Evolutionary conservation across 352 stramenopile genomes (phyloP), one percentile per base, ranked within the genome.

Genomic region (Phytophthora tubulina): DNA sequence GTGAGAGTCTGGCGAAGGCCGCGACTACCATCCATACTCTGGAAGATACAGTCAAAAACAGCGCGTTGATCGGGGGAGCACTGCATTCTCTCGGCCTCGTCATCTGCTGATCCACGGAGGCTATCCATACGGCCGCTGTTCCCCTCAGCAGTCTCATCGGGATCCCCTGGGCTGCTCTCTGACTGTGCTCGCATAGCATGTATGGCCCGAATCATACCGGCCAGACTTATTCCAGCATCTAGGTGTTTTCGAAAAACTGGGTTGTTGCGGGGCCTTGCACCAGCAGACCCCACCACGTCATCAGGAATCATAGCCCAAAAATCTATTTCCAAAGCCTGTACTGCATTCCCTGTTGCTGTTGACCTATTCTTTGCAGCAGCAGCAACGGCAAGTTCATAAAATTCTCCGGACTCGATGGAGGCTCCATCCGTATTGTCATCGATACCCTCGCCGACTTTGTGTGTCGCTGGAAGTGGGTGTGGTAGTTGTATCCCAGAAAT

Each of bases 11-110:
- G 57, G 1, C 31, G 36, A 8, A 63, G n/a, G 3, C 33, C 5
- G 0, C 55, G 3, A 21, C 11, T 9, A 35, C 39, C 9, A 11
- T 62, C 51, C 6, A 67, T 55, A 52, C 39, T 63, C 4, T 36
- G 17, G 3, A 67, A 15, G 15, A 73, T 49, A 1, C 35, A 7
- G 8, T 63, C 35, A 27, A 17, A 67, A 58, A 73, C 14, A 17
- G n/a, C 42, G 5, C 48, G 33, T 31, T 73, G 51, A 8, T 73
- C 57, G 14, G 56, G 6, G n/a, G 63, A 69, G 31, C 62, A 61
- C 15, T 14, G 9, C 7, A 36, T n/a, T 8, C 52, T 10, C 9
- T 49, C 17, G 13, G 13, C 10, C 17, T 49, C 52, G n/a, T 49
- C 35, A 5, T 44, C 17, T 44, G 21, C 21, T 27, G 21, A 27